phyloP scores from a whole-genome alignment of 140 eudicot species.

The Senecio squalidus region DNA sequence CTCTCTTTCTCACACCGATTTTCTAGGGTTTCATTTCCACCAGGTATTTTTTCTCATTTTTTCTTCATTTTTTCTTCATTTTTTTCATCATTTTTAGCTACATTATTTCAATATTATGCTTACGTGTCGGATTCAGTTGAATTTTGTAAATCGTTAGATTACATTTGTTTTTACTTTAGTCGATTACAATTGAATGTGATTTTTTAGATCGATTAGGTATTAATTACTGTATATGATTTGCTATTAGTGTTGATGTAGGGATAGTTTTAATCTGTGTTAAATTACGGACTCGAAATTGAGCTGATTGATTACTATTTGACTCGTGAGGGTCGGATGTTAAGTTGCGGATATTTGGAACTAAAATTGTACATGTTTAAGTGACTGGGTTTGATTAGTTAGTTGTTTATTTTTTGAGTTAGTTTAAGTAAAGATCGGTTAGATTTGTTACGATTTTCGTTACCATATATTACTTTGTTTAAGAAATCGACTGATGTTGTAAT shows the following conservation, averaged over 20 bases:
- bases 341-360: not conserved
- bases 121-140: not conserved
- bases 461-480: not conserved
- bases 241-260: too few relatives aligned
- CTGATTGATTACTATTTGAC: not conserved
- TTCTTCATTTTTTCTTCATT: too few relatives aligned
- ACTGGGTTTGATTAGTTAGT: too few relatives aligned
- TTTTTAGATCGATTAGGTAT: slow-evolving; percentile 3
- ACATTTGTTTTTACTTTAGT: not conserved
- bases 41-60: not conserved
- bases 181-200: not conserved
- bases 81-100: too few relatives aligned
- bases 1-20: not conserved
- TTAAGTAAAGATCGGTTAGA: too few relatives aligned
- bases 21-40: not conserved
- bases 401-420: too few relatives aligned
- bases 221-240: not conserved
- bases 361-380: too few relatives aligned
- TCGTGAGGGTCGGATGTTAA: too few relatives aligned
- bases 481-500: not conserved
- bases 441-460: too few relatives aligned
- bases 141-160: not conserved
- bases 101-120: not conserved
- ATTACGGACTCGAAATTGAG: not conserved
- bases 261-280: slow-evolving; percentile 5